These are phyloP conservation scores for Grosmannia serpens DNA, from an alignment of 2,329 filamentous ascomycete genomes.

Conservation along the genomic window DNA sequence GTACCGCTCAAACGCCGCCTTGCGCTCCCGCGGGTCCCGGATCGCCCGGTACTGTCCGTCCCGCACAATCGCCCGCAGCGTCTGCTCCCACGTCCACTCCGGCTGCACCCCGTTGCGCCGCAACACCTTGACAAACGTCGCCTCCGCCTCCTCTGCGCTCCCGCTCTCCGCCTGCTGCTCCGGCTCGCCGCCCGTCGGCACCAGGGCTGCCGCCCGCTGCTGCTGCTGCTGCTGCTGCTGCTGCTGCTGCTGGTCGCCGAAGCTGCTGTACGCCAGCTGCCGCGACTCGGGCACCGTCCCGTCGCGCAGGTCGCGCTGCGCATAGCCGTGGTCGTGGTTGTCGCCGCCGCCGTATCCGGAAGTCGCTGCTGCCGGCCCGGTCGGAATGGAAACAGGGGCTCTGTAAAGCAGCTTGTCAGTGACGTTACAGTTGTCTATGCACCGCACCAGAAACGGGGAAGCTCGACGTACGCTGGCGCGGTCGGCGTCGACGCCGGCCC, in stretches of 20 bases:
- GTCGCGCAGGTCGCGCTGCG: constrained; percentile 14
- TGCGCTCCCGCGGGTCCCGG: constrained; percentile 84
- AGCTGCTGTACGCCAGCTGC: constrained; percentile 31
- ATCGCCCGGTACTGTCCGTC: constrained; percentile 89
- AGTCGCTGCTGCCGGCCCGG: constrained; percentile 22
- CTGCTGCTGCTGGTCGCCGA: neutral
- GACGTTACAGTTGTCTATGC: neutral
- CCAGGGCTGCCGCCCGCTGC: constrained; percentile 46
- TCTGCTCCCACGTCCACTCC: constrained; percentile 88
- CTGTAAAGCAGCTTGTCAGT: neutral
- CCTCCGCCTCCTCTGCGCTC: constrained; percentile 77
- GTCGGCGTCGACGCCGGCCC: constrained; percentile 40
- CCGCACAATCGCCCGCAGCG: constrained; percentile 73
- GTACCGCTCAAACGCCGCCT: constrained; percentile 89
- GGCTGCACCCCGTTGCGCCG: constrained; percentile 75
- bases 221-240: neutral
- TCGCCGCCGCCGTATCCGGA: constrained; percentile 11
- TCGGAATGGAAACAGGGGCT: constrained; percentile 21
- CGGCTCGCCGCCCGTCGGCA: constrained; percentile 54
- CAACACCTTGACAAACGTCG: constrained; percentile 83
- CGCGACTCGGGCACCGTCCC: constrained; percentile 38
- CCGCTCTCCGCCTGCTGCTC: constrained; percentile 61
- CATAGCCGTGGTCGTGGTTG: constrained; percentile 5
- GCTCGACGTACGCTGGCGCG: constrained; percentile 28
- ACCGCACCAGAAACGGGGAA: neutral